A percentile compares a stretch with the other conserved stretches of the same genome.
phyloP scores from a whole-genome alignment of 768 basidiomycete genomes.

The Amyloporia xantha region DNA sequence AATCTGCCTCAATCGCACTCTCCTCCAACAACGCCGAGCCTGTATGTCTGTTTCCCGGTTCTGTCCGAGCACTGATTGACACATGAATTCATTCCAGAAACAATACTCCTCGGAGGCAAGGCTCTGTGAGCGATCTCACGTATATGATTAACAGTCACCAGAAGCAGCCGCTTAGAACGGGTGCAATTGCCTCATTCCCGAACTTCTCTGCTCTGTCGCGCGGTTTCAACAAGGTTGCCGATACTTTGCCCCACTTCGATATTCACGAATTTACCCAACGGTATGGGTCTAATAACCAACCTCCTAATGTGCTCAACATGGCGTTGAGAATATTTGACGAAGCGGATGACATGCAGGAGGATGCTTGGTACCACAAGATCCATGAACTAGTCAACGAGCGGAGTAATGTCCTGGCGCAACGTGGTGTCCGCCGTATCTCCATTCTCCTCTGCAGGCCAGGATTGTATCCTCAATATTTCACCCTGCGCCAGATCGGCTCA shows the following conservation, averaged over 20 bases:
- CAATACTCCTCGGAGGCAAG: constrained; percentile 58
- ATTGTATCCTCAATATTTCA: constrained; percentile 93
- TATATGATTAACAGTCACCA: constrained; percentile 86
- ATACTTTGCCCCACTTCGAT: constrained; percentile 70
- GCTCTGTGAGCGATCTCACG: constrained; percentile 91
- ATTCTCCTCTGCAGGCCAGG: constrained; percentile 87
- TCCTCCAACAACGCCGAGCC: constrained; percentile 74
- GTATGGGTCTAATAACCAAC: constrained; percentile 63
- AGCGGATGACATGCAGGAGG: constrained; percentile 72
- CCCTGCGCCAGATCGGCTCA: constrained; percentile 67
- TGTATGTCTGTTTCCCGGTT: constrained; percentile 2
- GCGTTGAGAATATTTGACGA: constrained; percentile 84
- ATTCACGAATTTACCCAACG: constrained; percentile 64
- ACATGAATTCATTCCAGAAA: too few relatives aligned
- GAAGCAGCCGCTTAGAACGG: constrained; percentile 83
- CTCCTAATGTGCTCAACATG: constrained; percentile 91
- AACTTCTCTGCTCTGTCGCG: constrained; percentile 57
- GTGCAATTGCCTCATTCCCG: constrained; percentile 88
- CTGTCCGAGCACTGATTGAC: too few relatives aligned
- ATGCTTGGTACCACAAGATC: constrained; percentile 70
- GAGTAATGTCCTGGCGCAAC: constrained; percentile 51
- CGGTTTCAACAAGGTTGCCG: constrained; percentile 72
- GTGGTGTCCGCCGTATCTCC: constrained; percentile 88
- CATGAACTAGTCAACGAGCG: constrained; percentile 66
- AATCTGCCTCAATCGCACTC: constrained; percentile 86